Evolutionary conservation across 257 asterid genomes (phyloP), one percentile per base, ranked within the genome.

Genomic region (Pogostemon cablin): DNA sequence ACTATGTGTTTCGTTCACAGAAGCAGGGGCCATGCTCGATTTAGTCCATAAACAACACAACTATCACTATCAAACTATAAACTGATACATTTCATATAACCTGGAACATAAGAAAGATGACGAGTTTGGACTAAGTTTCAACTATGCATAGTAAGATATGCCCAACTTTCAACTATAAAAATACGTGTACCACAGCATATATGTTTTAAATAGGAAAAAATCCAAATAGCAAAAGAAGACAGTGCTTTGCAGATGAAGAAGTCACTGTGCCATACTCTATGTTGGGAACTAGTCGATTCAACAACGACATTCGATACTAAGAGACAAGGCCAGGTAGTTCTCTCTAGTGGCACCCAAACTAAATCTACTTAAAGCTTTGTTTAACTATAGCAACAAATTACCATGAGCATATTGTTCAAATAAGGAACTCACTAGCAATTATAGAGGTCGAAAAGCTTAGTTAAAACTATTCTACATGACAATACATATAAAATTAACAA

Each of bases 21-120:
- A 74, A 65, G 85, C 66, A 53, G 84, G 86, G 43, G 75, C 72
- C 67, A 80, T 82, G 17, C 81, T 82, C 81, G 76, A 74, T 9
- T 67, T 67, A 62, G 63, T 52, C 83, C 90, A 83, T 77, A 79
- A 72, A 78, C 11, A 25, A 25, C 62, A 54, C 63, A 75, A 57
- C 67, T 7, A 47, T 59, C 9, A 12, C 52, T 68, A 78, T 62
- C 64, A 56, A n/a, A 50, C 39, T 6, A 59, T 11, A 56, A 52
- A 39, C 38, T 64, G 41, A 8, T 44, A 62, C 50, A 56, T 25
- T 61, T 63, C 58, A 20, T 54, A 57, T 64, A 38, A 76, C 40
- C 81, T 57, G 72, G 69, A 72, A 63, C 47, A 64, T 49, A 62
- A 65, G 56, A 58, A 63, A 48, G 7, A 47, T 61, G 69, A 9